Conservation (phyloP, 2,329 filamentous ascomycete species). For the Nemania bipapillata region DNA sequence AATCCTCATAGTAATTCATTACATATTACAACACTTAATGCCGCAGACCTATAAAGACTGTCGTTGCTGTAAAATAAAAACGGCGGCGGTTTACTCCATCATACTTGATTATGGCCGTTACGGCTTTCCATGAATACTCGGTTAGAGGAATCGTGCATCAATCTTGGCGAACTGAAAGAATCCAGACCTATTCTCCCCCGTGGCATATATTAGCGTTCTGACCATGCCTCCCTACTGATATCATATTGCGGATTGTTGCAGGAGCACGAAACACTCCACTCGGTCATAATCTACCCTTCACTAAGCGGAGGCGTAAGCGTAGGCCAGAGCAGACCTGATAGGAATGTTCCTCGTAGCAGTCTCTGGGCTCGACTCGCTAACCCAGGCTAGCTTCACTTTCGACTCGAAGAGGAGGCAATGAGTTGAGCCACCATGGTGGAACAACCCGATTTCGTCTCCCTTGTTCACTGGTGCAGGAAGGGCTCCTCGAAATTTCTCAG, state of each 20-base stretch:
- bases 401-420: constrained; percentile 32
- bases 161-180: too few relatives aligned
- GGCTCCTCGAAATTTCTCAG: constrained; percentile 57
- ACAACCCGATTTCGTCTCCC: constrained; percentile 37
- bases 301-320: constrained; percentile 16
- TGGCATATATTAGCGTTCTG: too few relatives aligned
- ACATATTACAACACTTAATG: too few relatives aligned
- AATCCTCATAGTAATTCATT: too few relatives aligned
- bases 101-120: too few relatives aligned
- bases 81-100: too few relatives aligned
- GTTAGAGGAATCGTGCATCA: too few relatives aligned
- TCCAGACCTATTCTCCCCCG: too few relatives aligned
- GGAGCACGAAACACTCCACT: background rate
- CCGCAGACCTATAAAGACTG: too few relatives aligned
- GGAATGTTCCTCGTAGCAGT: constrained; percentile 28
- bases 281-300: background rate
- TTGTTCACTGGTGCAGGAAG: constrained; percentile 16
- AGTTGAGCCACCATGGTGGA: constrained; percentile 37
- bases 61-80: too few relatives aligned
- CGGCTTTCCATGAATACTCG: too few relatives aligned
- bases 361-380: constrained; percentile 23
- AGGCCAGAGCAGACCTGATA: constrained; percentile 29
- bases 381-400: constrained; percentile 30
- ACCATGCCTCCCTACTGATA: too few relatives aligned
- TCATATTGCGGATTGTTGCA: background rate